phyloP scores from a whole-genome alignment of 257 asterid genomes.

The Solanum pinnatisectum region DNA sequence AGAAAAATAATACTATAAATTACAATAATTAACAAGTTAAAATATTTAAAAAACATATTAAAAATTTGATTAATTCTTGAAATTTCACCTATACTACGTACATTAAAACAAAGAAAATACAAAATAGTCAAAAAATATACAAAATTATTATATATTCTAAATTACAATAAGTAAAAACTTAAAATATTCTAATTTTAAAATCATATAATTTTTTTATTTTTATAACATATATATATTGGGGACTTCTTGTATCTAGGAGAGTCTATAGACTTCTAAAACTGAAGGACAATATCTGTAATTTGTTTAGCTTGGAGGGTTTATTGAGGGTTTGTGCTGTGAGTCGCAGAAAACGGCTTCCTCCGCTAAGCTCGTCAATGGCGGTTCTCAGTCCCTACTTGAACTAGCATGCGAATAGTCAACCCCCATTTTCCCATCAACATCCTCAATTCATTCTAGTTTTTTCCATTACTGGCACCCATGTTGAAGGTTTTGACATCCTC shows the following conservation, averaged over 20 bases:
- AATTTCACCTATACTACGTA: no score
- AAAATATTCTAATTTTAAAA: no score
- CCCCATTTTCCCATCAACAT: background rate
- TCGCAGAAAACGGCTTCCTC: constrained; percentile 18
- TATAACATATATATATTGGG: no score
- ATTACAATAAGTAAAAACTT: no score
- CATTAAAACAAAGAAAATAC: no score
- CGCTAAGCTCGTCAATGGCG: constrained; percentile 40
- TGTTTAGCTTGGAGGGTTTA: constrained; percentile 33
- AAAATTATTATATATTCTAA: no score
- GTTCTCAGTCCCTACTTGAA: constrained; percentile 3
- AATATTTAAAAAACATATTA: no score
- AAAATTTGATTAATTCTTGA: no score
- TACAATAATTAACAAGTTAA: background rate
- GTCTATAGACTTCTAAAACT: background rate
- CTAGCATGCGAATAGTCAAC: background rate
- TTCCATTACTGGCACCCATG: constrained; percentile 24
- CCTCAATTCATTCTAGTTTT: background rate
- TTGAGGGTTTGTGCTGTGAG: constrained; percentile 34
- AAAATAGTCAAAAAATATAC: no score
- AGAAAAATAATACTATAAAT: no score
- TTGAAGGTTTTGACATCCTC: constrained; percentile 63
- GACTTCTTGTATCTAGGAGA: background rate
- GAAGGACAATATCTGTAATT: background rate
- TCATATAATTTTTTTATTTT: no score